phyloP scores from a whole-genome alignment of 2,329 filamentous ascomycete genomes.

The Pseudocercospora pini-densiflorae region DNA sequence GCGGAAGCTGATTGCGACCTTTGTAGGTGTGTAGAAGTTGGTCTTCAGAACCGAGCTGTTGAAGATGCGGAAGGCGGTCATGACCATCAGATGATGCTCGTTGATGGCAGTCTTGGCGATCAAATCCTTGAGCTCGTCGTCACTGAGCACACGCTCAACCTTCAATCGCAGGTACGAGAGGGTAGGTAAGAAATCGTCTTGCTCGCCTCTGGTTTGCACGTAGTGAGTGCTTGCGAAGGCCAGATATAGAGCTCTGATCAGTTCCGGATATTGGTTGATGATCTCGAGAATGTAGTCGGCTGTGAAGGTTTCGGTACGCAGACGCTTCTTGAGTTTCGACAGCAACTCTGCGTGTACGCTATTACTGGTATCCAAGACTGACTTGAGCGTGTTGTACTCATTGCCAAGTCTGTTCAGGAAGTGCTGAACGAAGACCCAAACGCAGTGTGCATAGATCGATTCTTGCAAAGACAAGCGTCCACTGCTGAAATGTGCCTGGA shows the following conservation, averaged over 20 bases:
- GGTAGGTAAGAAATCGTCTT: slow-evolving; percentile 72
- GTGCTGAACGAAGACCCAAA: slow-evolving; percentile 97
- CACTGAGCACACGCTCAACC: slow-evolving; percentile 75
- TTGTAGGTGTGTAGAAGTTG: slow-evolving; percentile 97
- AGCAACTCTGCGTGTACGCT: slow-evolving; percentile 85
- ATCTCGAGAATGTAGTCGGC: slow-evolving; percentile 98
- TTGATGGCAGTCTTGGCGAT: slow-evolving; percentile 83
- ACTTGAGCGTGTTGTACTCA: slow-evolving; percentile 86
- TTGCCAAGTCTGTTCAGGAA: slow-evolving; percentile 94
- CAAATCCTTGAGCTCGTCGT: slow-evolving; percentile 72
- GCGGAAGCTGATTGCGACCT: slow-evolving; percentile 96
- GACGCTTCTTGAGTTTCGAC: slow-evolving; percentile 90
- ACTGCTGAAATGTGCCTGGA: slow-evolving; percentile 85
- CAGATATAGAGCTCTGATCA: slow-evolving; percentile 87
- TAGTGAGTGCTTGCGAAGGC: slow-evolving; percentile 90
- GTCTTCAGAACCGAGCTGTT: slow-evolving; percentile 94
- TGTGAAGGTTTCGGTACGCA: slow-evolving; percentile 96
- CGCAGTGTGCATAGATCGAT: slow-evolving; percentile 95
- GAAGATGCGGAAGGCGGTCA: slow-evolving; percentile 95
- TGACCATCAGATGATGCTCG: slow-evolving; percentile 97
- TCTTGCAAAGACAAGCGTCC: slow-evolving; percentile 92
- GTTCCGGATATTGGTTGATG: slow-evolving; percentile 84
- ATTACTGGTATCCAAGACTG: slow-evolving; percentile 79
- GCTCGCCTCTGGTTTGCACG: slow-evolving; percentile 66
- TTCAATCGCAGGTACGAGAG: slow-evolving; percentile 69